Evolutionary conservation across 352 stramenopile genomes (phyloP), one percentile per base, ranked within the genome.

Genomic region (Phytophthora boehmeriae): DNA sequence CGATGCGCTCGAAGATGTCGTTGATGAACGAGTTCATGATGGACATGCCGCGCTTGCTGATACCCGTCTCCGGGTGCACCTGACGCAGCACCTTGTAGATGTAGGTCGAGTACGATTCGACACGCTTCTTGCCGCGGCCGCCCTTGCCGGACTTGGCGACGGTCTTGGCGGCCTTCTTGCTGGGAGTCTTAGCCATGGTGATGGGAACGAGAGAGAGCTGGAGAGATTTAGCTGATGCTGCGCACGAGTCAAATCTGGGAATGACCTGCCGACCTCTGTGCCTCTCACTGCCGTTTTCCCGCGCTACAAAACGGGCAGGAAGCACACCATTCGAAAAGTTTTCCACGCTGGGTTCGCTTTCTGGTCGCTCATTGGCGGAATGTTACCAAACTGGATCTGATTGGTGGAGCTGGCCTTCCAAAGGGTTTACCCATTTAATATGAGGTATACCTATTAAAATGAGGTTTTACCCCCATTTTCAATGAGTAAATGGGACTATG

Each of bases 11-110:
- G 77, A 99, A 99, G 62, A 98, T 98, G 75, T 99, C 96, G 82
- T 99, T 98, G 78, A 99, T 98, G 81, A 99, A 99, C 63, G 96
- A 99, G 90, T 98, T 98, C 94, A 98, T 98, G 86, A 99, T 98
- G 52, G 93, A 98, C 96, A 99, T 99, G 49, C 92, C 96, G 63
- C 95, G 95, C 90, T 97, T 97, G 78, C 85, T 98, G 75, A 99
- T 99, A 75, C 97, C 97, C 63, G 93, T 98, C 64, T 98, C 94
- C 8, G 96, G 94, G 83, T 99, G 95, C 68, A 99, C 95, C 77
- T 98, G 96, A 49, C 91, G 93, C 56, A 97, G 64, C 49, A 97
- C 89, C 82, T 97, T 97, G 88, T 96, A 96, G 76, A 96, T 96
- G 86, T 96, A 96, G 49, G 83, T 93, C 68, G 82, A 90, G 80